Base-by-base conservation (phyloP, 2,329 filamentous ascomycete genomes). In the Coniosporium tulheliwenetii region DNA sequence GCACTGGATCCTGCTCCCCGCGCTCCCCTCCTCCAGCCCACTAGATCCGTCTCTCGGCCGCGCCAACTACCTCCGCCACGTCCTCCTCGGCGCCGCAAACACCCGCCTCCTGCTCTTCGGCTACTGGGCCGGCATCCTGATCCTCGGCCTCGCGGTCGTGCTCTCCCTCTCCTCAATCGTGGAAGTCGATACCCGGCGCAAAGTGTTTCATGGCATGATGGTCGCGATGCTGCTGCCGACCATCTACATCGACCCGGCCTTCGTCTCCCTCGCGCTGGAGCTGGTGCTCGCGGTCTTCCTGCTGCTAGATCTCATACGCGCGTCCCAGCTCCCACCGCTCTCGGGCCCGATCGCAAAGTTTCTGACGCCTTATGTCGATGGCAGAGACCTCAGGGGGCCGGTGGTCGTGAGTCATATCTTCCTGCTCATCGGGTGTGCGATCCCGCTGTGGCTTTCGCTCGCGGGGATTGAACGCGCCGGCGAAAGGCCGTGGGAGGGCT, bases 161-260 rank as follows among this genome's bases (percentile, higher is more conserved):
- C 71, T 93, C 32, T 83, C 81, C 34, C 13, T 15, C 12, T 13
- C 13, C 36, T 67, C 77, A 2, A 67, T 84, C 39, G 87, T 83
- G 48, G 87, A 95, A 61, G 89, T 98, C 37, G 91, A 98, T 61
- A 98, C 91, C 1, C 76, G 91, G 39, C 78, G 91, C 39, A 98
- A 98, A 60, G 84, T 96, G 16, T 98, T 98, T 58, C 91, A 98
- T 59, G 93, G 93, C 50, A 94, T 89, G 72, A 96, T 96, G 82
- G 89, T 96, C 7, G 77, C 78, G 42, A 95, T 98, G 85, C 79
- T 98, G 42, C 70, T 96, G 2, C 87, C 91, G 0, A 77, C 84
- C 1, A 83, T 81, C 2, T 95, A 78, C 55, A 65, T 96, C 47
- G 91, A 98, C 57, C 89, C 91, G 1, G 70, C 79, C 34, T 96